phyloP scores from a whole-genome alignment of 192 early-diverging fungal species.

The Coemansia sp. region DNA sequence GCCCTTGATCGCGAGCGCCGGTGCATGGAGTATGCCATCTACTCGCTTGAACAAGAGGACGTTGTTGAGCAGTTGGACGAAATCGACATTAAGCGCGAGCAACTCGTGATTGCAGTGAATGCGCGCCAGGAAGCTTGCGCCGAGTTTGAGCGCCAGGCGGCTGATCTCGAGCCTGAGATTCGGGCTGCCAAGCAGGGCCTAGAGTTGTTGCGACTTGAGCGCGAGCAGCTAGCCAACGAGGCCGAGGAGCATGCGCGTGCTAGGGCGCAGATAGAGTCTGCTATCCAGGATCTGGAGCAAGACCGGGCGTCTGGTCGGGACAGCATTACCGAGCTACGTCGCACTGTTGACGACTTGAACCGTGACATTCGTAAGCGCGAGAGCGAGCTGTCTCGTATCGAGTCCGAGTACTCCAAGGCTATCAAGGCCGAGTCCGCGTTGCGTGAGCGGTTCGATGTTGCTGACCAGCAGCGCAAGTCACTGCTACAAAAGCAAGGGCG shows the following conservation, averaged over 20 bases:
- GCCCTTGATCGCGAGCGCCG: slow-evolving; percentile 82
- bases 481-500: slow-evolving; percentile 90
- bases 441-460: slow-evolving; percentile 68
- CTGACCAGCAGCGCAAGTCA: slow-evolving; percentile 71
- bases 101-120: slow-evolving; percentile 62
- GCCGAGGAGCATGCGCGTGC: slow-evolving; percentile 74
- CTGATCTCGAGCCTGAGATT: slow-evolving; percentile 61
- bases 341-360: slow-evolving; percentile 31
- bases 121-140: slow-evolving; percentile 60
- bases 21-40: slow-evolving; percentile 92
- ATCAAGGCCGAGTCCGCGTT: slow-evolving; percentile 61
- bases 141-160: slow-evolving; percentile 60
- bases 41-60: slow-evolving; percentile 84
- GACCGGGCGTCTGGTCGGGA: slow-evolving; percentile 51
- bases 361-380: slow-evolving; percentile 56
- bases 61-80: slow-evolving; percentile 78
- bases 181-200: slow-evolving; percentile 65
- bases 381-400: slow-evolving; percentile 62
- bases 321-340: slow-evolving; percentile 54
- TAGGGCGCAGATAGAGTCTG: slow-evolving; percentile 77
- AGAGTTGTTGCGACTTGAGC: slow-evolving; percentile 69
- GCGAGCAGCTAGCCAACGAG: slow-evolving; percentile 72
- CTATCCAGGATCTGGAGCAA: slow-evolving; percentile 82
- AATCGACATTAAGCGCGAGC: slow-evolving; percentile 56
- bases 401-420: slow-evolving; percentile 68